Conservation (phyloP, 2,329 filamentous ascomycete genomes). For the Aspergillus sergii region DNA sequence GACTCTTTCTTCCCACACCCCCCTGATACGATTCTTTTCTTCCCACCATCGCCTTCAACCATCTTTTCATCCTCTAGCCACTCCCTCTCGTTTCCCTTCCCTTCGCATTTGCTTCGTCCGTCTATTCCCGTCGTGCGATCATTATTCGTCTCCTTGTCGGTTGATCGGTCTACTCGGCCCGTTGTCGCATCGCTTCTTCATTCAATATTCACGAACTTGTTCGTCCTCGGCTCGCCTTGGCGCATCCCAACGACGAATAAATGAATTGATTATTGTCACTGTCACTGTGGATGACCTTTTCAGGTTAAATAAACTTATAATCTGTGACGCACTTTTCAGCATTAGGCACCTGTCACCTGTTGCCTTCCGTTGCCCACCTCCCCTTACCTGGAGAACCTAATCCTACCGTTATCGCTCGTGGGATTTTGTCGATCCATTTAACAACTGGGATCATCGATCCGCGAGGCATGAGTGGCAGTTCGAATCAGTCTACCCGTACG, state of each 20-base stretch:
- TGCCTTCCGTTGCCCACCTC: constrained; percentile 18
- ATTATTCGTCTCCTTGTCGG: constrained; percentile 12
- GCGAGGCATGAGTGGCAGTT: constrained; percentile 46
- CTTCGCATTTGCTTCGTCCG: constrained; percentile 6
- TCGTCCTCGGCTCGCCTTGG: constrained; percentile 14
- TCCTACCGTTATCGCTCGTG: constrained; percentile 17
- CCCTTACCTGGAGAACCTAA: constrained; percentile 18
- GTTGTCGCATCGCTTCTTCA: constrained; percentile 22
- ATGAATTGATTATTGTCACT: constrained; percentile 11
- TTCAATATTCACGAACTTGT: constrained; percentile 8
- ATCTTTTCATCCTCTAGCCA: constrained; percentile 11
- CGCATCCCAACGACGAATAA: constrained; percentile 10
- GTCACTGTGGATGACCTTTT: constrained; percentile 9
- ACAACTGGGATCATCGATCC: constrained; percentile 15
- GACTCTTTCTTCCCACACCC: constrained; percentile 9
- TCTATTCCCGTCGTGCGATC: constrained; percentile 13
- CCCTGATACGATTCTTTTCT: constrained; percentile 11
- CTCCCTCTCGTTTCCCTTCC: constrained; percentile 3
- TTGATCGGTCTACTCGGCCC: constrained; percentile 22
- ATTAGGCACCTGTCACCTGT: constrained; percentile 13
- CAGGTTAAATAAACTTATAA: constrained; percentile 1
- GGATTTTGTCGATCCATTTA: constrained; percentile 18
- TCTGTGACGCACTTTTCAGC: background rate
- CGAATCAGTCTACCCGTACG: constrained; percentile 45
- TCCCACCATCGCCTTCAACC: constrained; percentile 13